Evolutionary conservation across 768 basidiomycete species (phyloP), one percentile per base, ranked within the genome.

Genomic region (Lactarius sanguifluus): DNA sequence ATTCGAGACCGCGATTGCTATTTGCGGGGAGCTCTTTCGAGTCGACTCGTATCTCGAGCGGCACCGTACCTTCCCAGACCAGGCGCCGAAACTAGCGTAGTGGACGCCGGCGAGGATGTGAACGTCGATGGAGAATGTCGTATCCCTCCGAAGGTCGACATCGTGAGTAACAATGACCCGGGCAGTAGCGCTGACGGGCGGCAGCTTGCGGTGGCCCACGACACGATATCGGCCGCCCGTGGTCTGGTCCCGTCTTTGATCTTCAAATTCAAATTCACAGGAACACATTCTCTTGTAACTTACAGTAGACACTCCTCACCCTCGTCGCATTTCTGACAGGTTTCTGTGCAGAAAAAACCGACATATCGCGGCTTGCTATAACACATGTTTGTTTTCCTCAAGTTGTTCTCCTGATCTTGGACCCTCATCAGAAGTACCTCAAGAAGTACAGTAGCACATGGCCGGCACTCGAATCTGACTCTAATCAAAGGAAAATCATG

Each of bases 31-130:
- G 86, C 75, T 94, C 93, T 73, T 92, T 91, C 50, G 91, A 84
- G 76, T 93, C 92, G 69, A 96, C 87, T 67, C 90, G 88, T 73
- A 97, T 86, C 80, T 94, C 91, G 57, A 98, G 80, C 20, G 94
- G 92, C 20, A 97, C 88, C 0, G 91, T 90, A 10, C 93, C 92
- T 73, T 94, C 92, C 92, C 95, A 96, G 70, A 89, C 87, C 55
- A 98, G 84, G 45, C 92, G 81, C 12, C 96, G 86, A 73, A 97
- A 96, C 36, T n/a, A 95, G 83, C 2, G 92, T 87, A 0, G 90
- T 92, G 62, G 84, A 83, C n/a, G 84, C 85, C 30, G 84, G 81
- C 2, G 83, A 80, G 30, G 70, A 65, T 0, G 80, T 75, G 72
- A 81, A 81, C 15, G 81, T 73, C n/a, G 82, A 81, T 56, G 80